Evolutionary conservation across 805 yeast species (phyloP), one percentile per base, ranked within the genome.

Genomic region (Saturnispora kantuleensis): DNA sequence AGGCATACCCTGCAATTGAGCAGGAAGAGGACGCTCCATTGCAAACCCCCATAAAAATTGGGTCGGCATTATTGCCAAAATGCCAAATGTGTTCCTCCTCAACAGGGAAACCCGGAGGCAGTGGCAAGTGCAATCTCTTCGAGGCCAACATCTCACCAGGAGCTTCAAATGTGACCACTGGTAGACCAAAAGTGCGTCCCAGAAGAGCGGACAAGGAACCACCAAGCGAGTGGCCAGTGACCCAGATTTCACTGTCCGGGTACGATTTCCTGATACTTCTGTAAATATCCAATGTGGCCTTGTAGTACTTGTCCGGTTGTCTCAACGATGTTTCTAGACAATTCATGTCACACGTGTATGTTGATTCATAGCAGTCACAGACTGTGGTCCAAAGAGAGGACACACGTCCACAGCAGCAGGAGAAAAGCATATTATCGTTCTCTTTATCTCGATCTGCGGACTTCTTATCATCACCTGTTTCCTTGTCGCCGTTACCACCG

Each of bases 1-100:
- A 81, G 10, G 97, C 98, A 62, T 87, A 93, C 0, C 98, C 98
- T 1, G 85, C 96, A 8, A 86, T 71, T 48, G 90, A 80, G 62
- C 98, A 93, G 1, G 89, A 64, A 0, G 94, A 81, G 4, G 90
- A 78, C 1, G 93, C 94, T 9, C 98, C 98, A 56, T 84, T 88
- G 60, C 98, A 93, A 8, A 87, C 89, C 0, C 98, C 98, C 90
- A 89, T 83, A 56, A 72, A 93, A 2, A 93, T 85, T 1, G 98
- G 98, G 60, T 93, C 98, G 0, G 96, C 97, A 2, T 93, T 93
- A 60, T 93, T 90, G 3, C 98, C 98, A 58, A 93, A 67, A 59
- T 93, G 97, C 94, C 95, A 93, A 9, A 93, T 75, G 51, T 85
- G 81, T 55, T 89, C 97, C 64, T 77, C 66, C 54, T 80, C 75